Conservation (phyloP, 2,329 filamentous ascomycete genomes). For the Helotiales sp. region DNA sequence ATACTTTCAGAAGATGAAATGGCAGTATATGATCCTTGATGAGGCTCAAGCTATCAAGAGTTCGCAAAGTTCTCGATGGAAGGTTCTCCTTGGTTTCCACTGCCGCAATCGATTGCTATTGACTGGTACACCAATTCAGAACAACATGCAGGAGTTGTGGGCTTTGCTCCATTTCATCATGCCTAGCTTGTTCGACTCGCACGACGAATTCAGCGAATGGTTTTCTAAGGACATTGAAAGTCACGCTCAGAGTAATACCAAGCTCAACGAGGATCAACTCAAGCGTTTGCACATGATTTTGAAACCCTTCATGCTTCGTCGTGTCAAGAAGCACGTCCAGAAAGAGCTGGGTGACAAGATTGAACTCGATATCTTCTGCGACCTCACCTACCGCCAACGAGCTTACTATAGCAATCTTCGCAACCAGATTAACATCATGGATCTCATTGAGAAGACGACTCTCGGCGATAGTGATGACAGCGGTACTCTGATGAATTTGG, state of each 20-base stretch:
- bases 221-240: constrained; percentile 97
- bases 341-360: constrained; percentile 99
- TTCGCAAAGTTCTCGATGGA: constrained; percentile 94
- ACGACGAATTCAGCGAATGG: constrained; percentile 92
- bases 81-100: constrained; percentile 88
- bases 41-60: constrained; percentile 99
- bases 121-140: constrained; percentile 97
- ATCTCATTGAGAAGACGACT: constrained; percentile 95
- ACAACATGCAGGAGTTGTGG: constrained; percentile 99
- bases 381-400: constrained; percentile 93
- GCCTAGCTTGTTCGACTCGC: constrained; percentile 96
- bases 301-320: constrained; percentile 98
- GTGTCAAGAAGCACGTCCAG: constrained; percentile 99
- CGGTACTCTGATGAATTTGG: constrained; percentile 95
- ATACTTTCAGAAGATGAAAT: constrained; percentile 98
- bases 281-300: constrained; percentile 97
- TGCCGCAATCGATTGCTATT: constrained; percentile 92
- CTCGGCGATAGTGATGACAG: constrained; percentile 93
- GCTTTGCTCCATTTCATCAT: constrained; percentile 98
- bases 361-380: constrained; percentile 92
- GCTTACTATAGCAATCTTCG: constrained; percentile 90
- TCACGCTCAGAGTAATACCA: constrained; percentile 98
- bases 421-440: constrained; percentile 98
- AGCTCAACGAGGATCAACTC: constrained; percentile 96
- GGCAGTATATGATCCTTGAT: constrained; percentile 99